Conservation (phyloP, 345 rosid species). For the Gynandropsis gynandra region DNA sequence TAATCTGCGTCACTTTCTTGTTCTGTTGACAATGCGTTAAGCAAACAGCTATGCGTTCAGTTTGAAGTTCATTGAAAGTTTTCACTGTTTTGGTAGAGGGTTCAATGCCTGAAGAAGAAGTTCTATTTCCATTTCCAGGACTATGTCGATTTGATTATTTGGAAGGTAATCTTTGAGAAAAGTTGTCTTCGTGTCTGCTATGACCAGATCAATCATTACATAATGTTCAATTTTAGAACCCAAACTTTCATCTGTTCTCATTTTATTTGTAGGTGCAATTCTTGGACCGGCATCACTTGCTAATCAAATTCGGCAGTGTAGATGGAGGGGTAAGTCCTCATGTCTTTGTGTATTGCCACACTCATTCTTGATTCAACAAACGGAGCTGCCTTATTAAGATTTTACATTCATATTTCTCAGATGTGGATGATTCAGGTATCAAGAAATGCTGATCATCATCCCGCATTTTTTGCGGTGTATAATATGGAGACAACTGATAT, state of each 20-base stretch:
- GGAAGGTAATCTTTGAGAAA: slow-evolving; percentile 55
- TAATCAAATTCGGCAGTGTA: slow-evolving; percentile 86
- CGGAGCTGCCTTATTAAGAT: neutral
- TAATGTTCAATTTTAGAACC: neutral
- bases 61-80: slow-evolving; percentile 21
- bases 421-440: slow-evolving; percentile 41
- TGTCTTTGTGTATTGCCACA: neutral
- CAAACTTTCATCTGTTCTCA: slow-evolving; percentile 16
- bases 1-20: too few species aligned
- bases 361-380: neutral
- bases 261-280: slow-evolving; percentile 65
- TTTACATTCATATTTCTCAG: neutral
- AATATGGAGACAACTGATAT: slow-evolving; percentile 96
- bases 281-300: slow-evolving; percentile 88
- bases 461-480: slow-evolving; percentile 91
- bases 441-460: slow-evolving; percentile 60
- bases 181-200: neutral
- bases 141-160: slow-evolving; percentile 85
- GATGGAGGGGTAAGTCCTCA: slow-evolving; percentile 77
- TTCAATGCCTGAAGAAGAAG: slow-evolving; percentile 80
- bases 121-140: slow-evolving; percentile 93
- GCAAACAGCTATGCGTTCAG: neutral
- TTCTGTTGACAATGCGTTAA: neutral
- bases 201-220: neutral
- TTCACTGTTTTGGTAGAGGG: slow-evolving; percentile 45